Conservation (phyloP, 352 stramenopile species). For the Globisporangium recalcitrans region DNA sequence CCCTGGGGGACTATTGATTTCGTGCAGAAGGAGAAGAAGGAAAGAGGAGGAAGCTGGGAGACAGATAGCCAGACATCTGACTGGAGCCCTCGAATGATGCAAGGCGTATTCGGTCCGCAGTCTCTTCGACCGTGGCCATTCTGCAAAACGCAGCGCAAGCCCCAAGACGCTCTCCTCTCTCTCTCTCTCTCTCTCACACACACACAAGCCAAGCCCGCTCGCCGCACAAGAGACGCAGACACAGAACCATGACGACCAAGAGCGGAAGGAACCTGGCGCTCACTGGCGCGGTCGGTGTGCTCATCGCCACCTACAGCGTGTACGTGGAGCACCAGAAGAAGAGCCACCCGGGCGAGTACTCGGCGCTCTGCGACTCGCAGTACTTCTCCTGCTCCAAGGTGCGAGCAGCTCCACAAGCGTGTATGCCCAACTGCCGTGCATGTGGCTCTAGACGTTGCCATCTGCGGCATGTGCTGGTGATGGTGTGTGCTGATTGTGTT, state of each 20-base stretch:
- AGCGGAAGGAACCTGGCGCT: slow-evolving; percentile 18
- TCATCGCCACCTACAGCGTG: slow-evolving; percentile 32
- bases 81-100: too few species aligned
- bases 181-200: too few species aligned
- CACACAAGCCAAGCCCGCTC: too few species aligned
- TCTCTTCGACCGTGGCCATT: neutral
- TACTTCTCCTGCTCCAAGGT: slow-evolving; percentile 57
- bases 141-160: neutral
- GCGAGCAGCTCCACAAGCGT: neutral
- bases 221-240: neutral
- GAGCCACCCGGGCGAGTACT: slow-evolving; percentile 27
- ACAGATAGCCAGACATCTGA: neutral
- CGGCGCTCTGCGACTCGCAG: slow-evolving; percentile 48
- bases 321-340: slow-evolving; percentile 51
- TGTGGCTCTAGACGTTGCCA: neutral
- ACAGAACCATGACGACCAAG: slow-evolving; percentile 1
- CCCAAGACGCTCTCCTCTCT: too few species aligned
- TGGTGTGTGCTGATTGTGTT: neutral
- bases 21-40: neutral
- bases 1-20: neutral
- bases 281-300: slow-evolving; percentile 23
- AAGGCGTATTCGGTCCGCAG: neutral
- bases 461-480: neutral
- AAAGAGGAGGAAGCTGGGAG: too few species aligned
- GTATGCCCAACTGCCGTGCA: neutral